Conservation (phyloP, 116 monocot genomes). For the Trichopus zeylanicus region DNA sequence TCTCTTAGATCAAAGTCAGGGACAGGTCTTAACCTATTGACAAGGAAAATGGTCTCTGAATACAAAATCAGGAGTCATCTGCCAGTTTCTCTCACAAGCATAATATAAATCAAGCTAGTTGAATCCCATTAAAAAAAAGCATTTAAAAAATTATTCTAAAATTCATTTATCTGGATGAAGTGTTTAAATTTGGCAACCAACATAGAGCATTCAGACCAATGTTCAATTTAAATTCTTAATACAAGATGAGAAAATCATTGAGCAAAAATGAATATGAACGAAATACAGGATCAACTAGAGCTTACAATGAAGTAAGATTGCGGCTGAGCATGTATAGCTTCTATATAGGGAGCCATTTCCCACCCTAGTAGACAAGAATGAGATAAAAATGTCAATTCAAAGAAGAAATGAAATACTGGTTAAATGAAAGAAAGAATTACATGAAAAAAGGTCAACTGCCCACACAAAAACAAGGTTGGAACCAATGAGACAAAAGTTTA, state of each 20-base stretch:
- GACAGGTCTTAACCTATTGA: too few relatives aligned
- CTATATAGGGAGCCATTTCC: slow-evolving; percentile 94
- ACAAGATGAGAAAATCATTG: neutral
- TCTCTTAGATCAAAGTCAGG: too few relatives aligned
- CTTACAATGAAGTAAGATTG: slow-evolving; percentile 59
- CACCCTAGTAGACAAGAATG: slow-evolving; percentile 51
- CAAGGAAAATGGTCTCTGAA: too few relatives aligned
- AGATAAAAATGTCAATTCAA: slow-evolving; percentile 4
- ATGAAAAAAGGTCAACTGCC: too few relatives aligned
- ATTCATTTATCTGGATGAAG: neutral
- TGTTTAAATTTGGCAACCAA: neutral
- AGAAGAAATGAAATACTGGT: neutral
- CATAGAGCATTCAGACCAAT: neutral
- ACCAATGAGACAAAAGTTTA: too few relatives aligned
- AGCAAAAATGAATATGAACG: neutral
- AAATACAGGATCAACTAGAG: neutral
- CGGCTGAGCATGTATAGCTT: slow-evolving; percentile 80
- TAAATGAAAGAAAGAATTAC: too few relatives aligned
- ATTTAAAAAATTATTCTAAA: neutral
- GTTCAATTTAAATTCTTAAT: neutral
- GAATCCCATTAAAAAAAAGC: too few relatives aligned
- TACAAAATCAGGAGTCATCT: too few relatives aligned
- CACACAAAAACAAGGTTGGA: too few relatives aligned
- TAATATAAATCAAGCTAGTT: too few relatives aligned
- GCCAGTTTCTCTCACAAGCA: too few relatives aligned